Evolutionary conservation across 805 yeast genomes (phyloP), one percentile per base, ranked within the genome.

Genomic region (Clavispora phyllophila): DNA sequence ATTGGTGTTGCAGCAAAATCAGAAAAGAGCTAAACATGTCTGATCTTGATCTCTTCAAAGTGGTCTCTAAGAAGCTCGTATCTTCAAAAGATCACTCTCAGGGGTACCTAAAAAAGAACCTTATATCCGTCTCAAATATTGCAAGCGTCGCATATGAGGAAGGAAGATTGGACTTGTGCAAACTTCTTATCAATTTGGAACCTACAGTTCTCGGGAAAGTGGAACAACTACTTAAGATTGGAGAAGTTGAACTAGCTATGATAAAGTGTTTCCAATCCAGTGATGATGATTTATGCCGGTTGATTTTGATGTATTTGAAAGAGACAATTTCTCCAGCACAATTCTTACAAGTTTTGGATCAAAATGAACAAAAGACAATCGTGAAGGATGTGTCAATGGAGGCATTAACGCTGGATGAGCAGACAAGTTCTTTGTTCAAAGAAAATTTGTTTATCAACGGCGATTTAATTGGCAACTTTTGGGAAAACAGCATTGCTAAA

Each of bases 1-100:
- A 82, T 49, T 93, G 98, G 98, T 90, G 96, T 5, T 76, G 82
- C 45, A 64, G 75, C 26, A 85, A 87, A 55, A 79, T 90, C 19
- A 73, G 71, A 44, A 62, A 64, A 24, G 81, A 83, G 13, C 54
- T 71, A 6, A 74, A 72, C 23, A 49, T 72, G 44, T 70, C 75
- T 1, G 97, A 91, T 55, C 68, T 70, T 5, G 79, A 78, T 28
- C 61, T 91, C 9, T 75, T 79, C 34, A 57, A 68, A 18, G 52
- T 64, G 0, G 68, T 91, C 0, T 56, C 75, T 6, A 63, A 68
- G 8, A 76, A 76, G 42, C 63, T 87, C 13, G 53, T 48, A 4
- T 49, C 63, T 1, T 37, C 42, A 6, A 37, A 71, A n/a, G 3
- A 70, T 79, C 20, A 29, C 15, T 15, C n/a, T 48, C 45, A 15